Conservation (phyloP, 371 early-diverging fungal genomes). For the Apophysomyces variabilis region DNA sequence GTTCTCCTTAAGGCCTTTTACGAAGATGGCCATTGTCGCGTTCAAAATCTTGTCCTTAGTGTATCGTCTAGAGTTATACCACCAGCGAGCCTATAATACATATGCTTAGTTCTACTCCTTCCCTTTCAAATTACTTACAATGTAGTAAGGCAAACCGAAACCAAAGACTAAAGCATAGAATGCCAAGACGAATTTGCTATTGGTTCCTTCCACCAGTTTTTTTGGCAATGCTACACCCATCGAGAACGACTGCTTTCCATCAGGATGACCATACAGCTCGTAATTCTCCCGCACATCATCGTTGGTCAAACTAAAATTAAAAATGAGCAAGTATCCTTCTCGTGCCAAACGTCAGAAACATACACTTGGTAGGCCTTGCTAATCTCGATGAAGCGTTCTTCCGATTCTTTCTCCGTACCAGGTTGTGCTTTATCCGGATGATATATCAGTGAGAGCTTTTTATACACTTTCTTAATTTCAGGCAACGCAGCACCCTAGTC, state of each 20-base stretch:
- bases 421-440: constrained; percentile 86
- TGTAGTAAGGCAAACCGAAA: constrained; percentile 82
- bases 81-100: constrained; percentile 78
- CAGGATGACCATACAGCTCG: constrained; percentile 96
- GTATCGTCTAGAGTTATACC: constrained; percentile 87
- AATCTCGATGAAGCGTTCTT: constrained; percentile 74
- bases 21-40: constrained; percentile 88
- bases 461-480: constrained; percentile 77
- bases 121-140: constrained; percentile 53
- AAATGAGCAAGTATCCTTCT: background rate
- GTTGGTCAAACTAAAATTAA: constrained; percentile 78
- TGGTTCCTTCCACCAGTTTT: constrained; percentile 85
- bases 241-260: constrained; percentile 89
- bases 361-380: constrained; percentile 91
- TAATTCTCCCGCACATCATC: constrained; percentile 88
- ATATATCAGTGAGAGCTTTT: constrained; percentile 74
- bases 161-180: constrained; percentile 91
- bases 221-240: constrained; percentile 95
- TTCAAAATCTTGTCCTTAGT: constrained; percentile 91
- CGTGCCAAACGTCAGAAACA: constrained; percentile 2
- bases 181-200: constrained; percentile 75
- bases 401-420: constrained; percentile 67
- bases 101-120: background rate
- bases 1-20: constrained; percentile 85
- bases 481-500: constrained; percentile 53